phyloP scores from a whole-genome alignment of 331 rosid genomes.

The Arachis monticola region DNA sequence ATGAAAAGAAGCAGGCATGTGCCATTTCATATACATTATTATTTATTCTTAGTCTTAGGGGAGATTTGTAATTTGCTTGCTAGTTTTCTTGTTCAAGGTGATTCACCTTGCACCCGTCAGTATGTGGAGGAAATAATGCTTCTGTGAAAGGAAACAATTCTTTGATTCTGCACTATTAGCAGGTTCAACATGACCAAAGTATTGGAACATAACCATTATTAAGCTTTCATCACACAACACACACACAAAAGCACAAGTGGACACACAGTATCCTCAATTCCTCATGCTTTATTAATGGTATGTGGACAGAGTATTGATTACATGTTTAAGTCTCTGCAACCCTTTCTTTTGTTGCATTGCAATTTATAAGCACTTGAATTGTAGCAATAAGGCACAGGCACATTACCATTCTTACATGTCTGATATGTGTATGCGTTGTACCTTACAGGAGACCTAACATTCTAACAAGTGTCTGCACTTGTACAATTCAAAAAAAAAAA shows the following conservation, averaged over 20 bases:
- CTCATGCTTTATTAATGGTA: constrained; percentile 2
- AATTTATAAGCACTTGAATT: neutral
- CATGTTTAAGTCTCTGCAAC: constrained; percentile 6
- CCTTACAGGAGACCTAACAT: too few relatives aligned
- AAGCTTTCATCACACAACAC: neutral
- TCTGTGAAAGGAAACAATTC: neutral
- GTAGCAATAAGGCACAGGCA: neutral
- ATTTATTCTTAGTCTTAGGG: constrained; percentile 9
- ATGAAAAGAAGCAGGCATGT: constrained; percentile 86
- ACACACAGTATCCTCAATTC: neutral
- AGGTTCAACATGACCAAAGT: neutral
- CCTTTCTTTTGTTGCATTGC: neutral
- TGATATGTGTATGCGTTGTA: too few relatives aligned
- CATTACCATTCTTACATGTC: neutral
- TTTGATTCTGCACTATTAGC: neutral
- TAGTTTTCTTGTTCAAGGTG: too few relatives aligned
- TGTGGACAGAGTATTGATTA: neutral
- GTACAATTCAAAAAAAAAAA: too few relatives aligned
- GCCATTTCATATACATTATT: constrained; percentile 5
- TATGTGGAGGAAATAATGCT: neutral
- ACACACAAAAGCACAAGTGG: too few relatives aligned
- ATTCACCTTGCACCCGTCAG: neutral
- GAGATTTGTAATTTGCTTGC: too few relatives aligned
- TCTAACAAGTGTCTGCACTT: too few relatives aligned
- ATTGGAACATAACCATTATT: neutral